phyloP scores from a whole-genome alignment of 1,139 yeast species.

The Candida frijolesensis region DNA sequence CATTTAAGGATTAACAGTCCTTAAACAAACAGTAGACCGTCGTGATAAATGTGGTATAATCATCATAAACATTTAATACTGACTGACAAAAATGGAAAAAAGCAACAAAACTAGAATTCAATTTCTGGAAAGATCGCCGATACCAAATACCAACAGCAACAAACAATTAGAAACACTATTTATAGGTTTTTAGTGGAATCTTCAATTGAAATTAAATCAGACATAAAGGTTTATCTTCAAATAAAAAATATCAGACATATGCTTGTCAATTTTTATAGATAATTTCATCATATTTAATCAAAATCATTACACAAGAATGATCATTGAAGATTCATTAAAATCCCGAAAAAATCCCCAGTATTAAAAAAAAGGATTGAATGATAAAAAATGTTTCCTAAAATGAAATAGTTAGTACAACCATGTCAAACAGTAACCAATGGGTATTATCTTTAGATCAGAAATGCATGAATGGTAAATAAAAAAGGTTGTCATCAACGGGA shows the following conservation, averaged over 20 bases:
- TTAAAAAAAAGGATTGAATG: neutral
- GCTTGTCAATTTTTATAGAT: slow-evolving; percentile 71
- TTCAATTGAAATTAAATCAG: slow-evolving; percentile 10
- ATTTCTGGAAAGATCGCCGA: neutral
- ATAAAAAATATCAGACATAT: slow-evolving; percentile 83
- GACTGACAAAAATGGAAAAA: neutral
- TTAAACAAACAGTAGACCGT: slow-evolving; percentile 97
- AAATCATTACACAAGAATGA: slow-evolving; percentile 5
- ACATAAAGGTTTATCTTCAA: slow-evolving; percentile 44
- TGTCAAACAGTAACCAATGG: neutral
- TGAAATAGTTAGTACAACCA: slow-evolving; percentile 1
- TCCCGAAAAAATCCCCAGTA: neutral
- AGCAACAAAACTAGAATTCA: neutral
- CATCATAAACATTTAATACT: slow-evolving; percentile 69
- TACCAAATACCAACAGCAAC: neutral
- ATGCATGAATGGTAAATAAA: slow-evolving; percentile 94
- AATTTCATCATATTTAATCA: slow-evolving; percentile 6
- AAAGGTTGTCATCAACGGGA: slow-evolving; percentile 89
- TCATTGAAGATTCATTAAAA: slow-evolving; percentile 10
- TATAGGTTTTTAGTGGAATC: slow-evolving; percentile 10
- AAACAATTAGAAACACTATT: slow-evolving; percentile 2
- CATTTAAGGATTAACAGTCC: slow-evolving; percentile 71
- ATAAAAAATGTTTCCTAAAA: neutral
- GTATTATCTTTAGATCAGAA: slow-evolving; percentile 52
- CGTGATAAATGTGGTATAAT: slow-evolving; percentile 90